Percentiles rank a stretch among this genome's conserved stretches.
These are phyloP conservation scores for Phytopythium boreale DNA, from an alignment of 352 stramenopile genomes.

Conservation along the genomic window DNA sequence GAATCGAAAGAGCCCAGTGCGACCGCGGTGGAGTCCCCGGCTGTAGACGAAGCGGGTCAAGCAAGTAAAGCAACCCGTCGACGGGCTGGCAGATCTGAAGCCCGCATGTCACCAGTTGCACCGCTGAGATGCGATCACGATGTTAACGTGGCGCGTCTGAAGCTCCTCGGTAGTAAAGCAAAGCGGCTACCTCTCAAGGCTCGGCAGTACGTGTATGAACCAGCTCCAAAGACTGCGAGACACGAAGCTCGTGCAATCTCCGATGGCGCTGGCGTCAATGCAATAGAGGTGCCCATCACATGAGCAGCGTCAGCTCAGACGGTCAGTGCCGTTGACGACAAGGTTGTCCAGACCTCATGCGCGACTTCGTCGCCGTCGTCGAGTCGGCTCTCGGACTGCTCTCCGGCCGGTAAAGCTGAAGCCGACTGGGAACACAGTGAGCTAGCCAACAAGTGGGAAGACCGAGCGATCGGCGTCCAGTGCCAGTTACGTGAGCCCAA, in stretches of 20 bases:
- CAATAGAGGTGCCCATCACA: background rate
- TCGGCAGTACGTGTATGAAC: constrained; percentile 2
- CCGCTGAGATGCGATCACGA: background rate
- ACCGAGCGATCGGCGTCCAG: background rate
- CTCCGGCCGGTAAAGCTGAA: background rate
- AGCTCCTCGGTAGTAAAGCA: background rate
- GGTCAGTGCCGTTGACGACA: background rate
- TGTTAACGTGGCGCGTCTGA: background rate
- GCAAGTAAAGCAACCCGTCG: background rate
- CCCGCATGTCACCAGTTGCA: background rate
- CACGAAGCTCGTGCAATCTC: background rate
- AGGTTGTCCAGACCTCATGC: background rate
- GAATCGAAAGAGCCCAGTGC: background rate
- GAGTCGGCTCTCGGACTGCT: background rate
- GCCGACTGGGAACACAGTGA: background rate
- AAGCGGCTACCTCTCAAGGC: background rate
- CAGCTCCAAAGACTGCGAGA: background rate
- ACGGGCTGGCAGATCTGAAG: background rate
- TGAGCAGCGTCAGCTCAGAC: constrained; percentile 1
- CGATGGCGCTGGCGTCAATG: too few relatives aligned
- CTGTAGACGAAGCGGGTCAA: background rate
- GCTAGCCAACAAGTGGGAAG: background rate
- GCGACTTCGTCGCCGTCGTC: background rate
- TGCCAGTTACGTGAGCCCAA: background rate
- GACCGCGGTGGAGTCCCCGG: background rate